phyloP scores from a whole-genome alignment of 2,329 filamentous ascomycete species.

The Furcasterigmium furcatum region DNA sequence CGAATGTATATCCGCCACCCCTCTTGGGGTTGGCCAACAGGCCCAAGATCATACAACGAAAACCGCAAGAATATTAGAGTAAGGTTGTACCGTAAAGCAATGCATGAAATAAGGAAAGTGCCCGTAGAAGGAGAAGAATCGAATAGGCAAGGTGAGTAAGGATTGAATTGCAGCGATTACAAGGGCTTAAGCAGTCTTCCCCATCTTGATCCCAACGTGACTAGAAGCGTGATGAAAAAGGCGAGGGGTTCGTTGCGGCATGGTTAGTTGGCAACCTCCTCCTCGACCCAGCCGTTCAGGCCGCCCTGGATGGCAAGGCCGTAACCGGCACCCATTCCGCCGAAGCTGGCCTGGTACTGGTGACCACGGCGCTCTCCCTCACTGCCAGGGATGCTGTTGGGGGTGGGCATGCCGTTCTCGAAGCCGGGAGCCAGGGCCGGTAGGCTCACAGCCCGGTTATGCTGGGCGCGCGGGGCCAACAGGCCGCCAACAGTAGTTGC shows the following conservation, averaged over 20 bases:
- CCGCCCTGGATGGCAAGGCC: conserved; percentile 62
- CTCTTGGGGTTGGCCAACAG: neutral
- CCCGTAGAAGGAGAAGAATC: conserved; percentile 2
- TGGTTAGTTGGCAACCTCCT: conserved; percentile 58
- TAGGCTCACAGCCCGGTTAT: conserved; percentile 84
- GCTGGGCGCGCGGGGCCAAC: conserved; percentile 65
- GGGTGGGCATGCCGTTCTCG: conserved; percentile 55
- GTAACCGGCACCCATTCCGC: conserved; percentile 56
- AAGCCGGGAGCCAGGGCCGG: conserved; percentile 67
- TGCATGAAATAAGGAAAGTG: neutral
- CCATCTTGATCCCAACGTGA: conserved; percentile 12
- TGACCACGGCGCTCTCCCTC: conserved; percentile 60
- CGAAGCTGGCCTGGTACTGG: conserved; percentile 63
- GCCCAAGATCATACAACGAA: neutral
- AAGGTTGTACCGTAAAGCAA: neutral
- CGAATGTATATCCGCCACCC: neutral
- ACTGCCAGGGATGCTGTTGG: conserved; percentile 42
- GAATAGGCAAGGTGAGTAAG: conserved; percentile 3
- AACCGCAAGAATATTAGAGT: neutral
- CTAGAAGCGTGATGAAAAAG: conserved; percentile 2
- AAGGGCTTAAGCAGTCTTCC: conserved; percentile 14
- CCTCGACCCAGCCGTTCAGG: conserved; percentile 66
- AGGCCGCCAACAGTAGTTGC: conserved; percentile 73
- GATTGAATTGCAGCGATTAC: conserved; percentile 4
- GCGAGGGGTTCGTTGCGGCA: neutral